Conservation (phyloP, 768 basidiomycete species). For the Leucocoprinus birnbaumii region DNA sequence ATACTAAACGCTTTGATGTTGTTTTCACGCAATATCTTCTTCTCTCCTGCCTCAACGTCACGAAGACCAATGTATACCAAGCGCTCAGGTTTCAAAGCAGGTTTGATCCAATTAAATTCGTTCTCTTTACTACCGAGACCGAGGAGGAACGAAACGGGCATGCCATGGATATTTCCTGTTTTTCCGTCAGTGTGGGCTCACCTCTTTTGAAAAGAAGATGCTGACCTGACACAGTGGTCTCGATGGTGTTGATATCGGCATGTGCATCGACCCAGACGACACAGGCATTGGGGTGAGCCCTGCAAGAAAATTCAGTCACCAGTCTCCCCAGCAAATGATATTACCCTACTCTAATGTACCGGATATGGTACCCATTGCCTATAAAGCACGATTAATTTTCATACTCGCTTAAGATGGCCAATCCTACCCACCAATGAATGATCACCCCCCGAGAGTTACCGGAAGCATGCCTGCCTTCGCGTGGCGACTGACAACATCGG, state of each 20-base stretch:
- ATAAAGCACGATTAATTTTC: slow-evolving; percentile 11
- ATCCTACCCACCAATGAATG: slow-evolving; percentile 75
- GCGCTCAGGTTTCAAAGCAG: slow-evolving; percentile 63
- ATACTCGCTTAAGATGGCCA: slow-evolving; percentile 5
- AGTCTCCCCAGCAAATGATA: neutral
- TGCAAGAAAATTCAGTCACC: slow-evolving; percentile 21
- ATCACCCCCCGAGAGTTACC: slow-evolving; percentile 92
- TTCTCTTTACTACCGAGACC: slow-evolving; percentile 46
- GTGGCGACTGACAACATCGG: slow-evolving; percentile 72
- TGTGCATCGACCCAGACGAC: slow-evolving; percentile 98
- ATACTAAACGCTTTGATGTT: slow-evolving; percentile 87
- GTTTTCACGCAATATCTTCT: slow-evolving; percentile 76
- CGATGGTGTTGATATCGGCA: slow-evolving; percentile 91
- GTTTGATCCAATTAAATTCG: slow-evolving; percentile 54
- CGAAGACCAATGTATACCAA: slow-evolving; percentile 97
- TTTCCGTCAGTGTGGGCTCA: neutral
- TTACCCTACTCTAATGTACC: slow-evolving; percentile 72
- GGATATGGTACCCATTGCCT: slow-evolving; percentile 91
- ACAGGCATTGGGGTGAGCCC: slow-evolving; percentile 75
- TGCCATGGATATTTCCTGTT: slow-evolving; percentile 93
- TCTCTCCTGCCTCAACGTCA: slow-evolving; percentile 89
- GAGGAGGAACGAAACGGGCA: slow-evolving; percentile 93
- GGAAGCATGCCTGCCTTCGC: slow-evolving; percentile 78
- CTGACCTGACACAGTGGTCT: slow-evolving; percentile 73
- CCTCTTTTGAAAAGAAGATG: slow-evolving; percentile 12